Percentiles rank a stretch among this genome's conserved stretches.
Conservation (phyloP, 495 filamentous ascomycete species). For the Lasiosphaeria ovina region DNA sequence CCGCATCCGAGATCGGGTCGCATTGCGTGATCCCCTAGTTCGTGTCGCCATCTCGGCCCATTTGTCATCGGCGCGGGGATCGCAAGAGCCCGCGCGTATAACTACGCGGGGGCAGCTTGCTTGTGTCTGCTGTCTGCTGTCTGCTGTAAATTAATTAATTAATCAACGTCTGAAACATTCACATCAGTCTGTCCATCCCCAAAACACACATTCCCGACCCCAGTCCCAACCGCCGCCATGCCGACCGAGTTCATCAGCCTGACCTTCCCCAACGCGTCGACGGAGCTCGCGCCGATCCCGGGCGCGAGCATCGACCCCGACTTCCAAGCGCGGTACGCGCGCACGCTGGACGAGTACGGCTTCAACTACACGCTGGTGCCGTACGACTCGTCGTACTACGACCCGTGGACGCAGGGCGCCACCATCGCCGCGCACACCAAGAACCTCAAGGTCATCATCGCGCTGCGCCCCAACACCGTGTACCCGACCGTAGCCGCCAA, state of each 20-base stretch:
- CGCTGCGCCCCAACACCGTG: slow-evolving; percentile 54
- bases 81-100: too few relatives aligned
- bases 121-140: too few relatives aligned
- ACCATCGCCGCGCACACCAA: slow-evolving; percentile 52
- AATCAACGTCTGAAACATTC: too few relatives aligned
- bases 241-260: slow-evolving; percentile 55
- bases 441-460: slow-evolving; percentile 55
- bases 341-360: slow-evolving; percentile 50
- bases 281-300: slow-evolving; percentile 50
- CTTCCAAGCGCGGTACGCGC: slow-evolving; percentile 48
- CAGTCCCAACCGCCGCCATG: slow-evolving; percentile 41
- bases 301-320: slow-evolving; percentile 46
- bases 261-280: slow-evolving; percentile 50
- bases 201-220: too few relatives aligned
- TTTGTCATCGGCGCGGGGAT: too few relatives aligned
- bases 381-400: slow-evolving; percentile 49
- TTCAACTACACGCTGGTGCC: slow-evolving; percentile 57
- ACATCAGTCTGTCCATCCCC: too few relatives aligned
- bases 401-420: slow-evolving; percentile 52
- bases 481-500: slow-evolving; percentile 57
- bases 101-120: too few relatives aligned
- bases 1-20: too few relatives aligned
- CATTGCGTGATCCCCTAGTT: too few relatives aligned
- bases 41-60: too few relatives aligned
- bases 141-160: too few relatives aligned